Evolutionary conservation across 371 early-diverging fungal genomes (phyloP), one percentile per base, ranked within the genome.

Genomic region (Batrachochytrium dendrobatidis): DNA sequence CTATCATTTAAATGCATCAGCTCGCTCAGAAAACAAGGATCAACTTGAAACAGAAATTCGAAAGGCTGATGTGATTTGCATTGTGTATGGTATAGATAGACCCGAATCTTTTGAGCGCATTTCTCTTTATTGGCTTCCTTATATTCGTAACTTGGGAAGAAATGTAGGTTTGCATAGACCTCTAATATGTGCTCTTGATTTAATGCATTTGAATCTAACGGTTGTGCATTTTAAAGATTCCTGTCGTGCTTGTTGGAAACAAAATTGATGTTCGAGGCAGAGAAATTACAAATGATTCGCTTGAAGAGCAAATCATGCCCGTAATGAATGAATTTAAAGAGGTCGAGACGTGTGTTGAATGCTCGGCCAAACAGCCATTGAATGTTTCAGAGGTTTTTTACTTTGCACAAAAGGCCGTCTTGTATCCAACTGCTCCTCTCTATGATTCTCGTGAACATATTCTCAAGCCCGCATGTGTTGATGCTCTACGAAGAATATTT

Each of bases 271-370:
- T 91, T 54, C 80, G 95, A 39, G 91, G 88, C 34, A 79, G 83
- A 28, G 85, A 91, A 69, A 73, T 86, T 44, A 79, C 89, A 39
- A 87, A 88, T 69, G 82, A 87, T 54, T 79, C 81, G 57, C 70
- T 95, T 28, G 94, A 93, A 65, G 89, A 90, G 55, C 92, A 95
- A 67, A 88, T 95, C 15, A 86, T 90, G 58, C 94, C 95, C 3
- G 86, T 97, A 22, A 97, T 97, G 98, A 91, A 90, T 71, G 94
- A 94, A 65, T 95, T 91, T 80, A 93, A 92, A 87, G 96, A 95
- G 74, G 93, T 98, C n/a, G 98, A 98, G 70, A 94, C 95, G 0
- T 93, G 95, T 69, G 89, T 96, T 30, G 96, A 98, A 68, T 95
- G 95, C 67, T 94, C 95, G 1, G 91, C 95, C n/a, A 92, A 91